Evolutionary conservation across 371 early-diverging fungal genomes (phyloP), one percentile per base, ranked within the genome.

Genomic region (Mortierella sp.): DNA sequence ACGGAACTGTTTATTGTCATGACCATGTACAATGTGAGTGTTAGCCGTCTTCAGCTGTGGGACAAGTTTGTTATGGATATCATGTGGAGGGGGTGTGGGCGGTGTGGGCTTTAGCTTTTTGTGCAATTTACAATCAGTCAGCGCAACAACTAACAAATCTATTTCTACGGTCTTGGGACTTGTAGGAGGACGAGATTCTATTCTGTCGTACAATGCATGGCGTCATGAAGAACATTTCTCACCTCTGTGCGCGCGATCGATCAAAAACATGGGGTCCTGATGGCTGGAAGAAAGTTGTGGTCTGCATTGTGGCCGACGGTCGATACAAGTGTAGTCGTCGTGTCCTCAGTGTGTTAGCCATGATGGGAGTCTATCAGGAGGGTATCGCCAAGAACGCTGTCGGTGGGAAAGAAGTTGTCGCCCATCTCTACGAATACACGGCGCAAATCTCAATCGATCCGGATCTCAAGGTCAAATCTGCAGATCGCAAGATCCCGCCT

Each of bases 361-460:
- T 92, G 58, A 85, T 96, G 84, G 97, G 97, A 6, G 88, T 89
- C 14, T 97, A 92, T 79, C 96, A 96, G 83, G 95, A 96, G 50
- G 96, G 95, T 16, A 85, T 97, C 22, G 90, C 90, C 67, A 90
- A 90, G 62, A 87, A 85, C 59, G 55, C 81, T 6, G 87, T 92
- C 39, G 83, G 84, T 21, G 81, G 80, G 39, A 79, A 81, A 46
- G 82, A 81, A 12, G 90, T 90, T 7, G 77, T 81, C 41, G 95
- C 93, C 1, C 97, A 96, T 74, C 46, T 97, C 41, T 96, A 95
- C 67, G 97, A 97, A 81, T 96, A 93, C 83, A 97, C 97, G 5
- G 91, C 94, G 4, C 95, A 96, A 78, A 64, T 96, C 51, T 83
- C 84, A 40, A 79, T 96, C 43, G 89, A 91, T 58, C 83, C 86